Conservation (phyloP, 2,329 filamentous ascomycete species). For the Mycosphaerelloides madeirae region DNA sequence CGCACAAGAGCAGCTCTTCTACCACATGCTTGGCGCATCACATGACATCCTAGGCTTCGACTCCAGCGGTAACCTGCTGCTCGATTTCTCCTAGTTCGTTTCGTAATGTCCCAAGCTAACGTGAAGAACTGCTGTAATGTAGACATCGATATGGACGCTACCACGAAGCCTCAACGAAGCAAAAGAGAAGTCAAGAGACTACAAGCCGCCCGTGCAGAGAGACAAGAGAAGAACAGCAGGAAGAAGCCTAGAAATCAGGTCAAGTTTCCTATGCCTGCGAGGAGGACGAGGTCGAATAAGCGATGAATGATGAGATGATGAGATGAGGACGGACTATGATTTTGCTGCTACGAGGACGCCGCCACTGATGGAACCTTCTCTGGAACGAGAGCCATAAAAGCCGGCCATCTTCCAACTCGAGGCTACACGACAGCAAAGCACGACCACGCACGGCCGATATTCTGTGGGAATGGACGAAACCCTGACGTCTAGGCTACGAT, state of each 20-base stretch:
- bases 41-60: conserved; percentile 38
- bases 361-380: background rate
- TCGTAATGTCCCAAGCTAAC: background rate
- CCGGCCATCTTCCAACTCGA: no score
- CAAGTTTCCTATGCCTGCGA: conserved; percentile 30
- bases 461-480: no score
- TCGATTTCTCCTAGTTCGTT: conserved; percentile 8
- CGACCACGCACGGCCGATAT: no score
- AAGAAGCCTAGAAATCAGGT: conserved; percentile 38
- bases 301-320: conserved; percentile 13
- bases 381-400: no score
- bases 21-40: conserved; percentile 36
- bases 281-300: conserved; percentile 23
- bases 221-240: conserved; percentile 34
- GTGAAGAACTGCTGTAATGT: background rate
- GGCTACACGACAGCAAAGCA: no score
- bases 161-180: conserved; percentile 15
- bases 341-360: background rate
- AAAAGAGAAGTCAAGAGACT: conserved; percentile 22
- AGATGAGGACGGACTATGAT: background rate
- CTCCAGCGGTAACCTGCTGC: conserved; percentile 30
- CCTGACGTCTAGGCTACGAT: no score
- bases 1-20: conserved; percentile 33
- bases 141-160: conserved; percentile 36
- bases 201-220: conserved; percentile 30